Evolutionary conservation across 177 flowering plant genomes (phyloP).

Genomic region (Telopea speciosissima): DNA sequence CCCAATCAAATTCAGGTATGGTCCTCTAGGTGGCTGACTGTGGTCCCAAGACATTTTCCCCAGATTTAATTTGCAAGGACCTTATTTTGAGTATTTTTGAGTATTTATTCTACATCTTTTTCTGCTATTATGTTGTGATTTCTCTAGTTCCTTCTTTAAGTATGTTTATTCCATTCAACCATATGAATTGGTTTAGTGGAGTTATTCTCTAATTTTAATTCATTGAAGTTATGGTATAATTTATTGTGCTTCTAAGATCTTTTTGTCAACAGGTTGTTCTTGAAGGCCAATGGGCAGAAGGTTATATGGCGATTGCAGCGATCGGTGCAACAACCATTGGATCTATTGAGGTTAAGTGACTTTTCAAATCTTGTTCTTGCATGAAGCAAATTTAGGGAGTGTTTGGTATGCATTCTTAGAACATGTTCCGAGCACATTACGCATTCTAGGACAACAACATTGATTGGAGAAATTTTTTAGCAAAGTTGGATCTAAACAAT

Average conservation of each 20-base stretch:
- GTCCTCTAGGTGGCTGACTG: no score
- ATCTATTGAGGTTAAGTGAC: slow-evolving; percentile 66
- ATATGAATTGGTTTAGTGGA: not conserved
- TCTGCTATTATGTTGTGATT: not conserved
- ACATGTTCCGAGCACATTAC: no score
- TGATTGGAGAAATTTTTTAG: no score
- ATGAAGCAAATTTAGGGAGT: not conserved
- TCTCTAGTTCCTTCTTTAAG: not conserved
- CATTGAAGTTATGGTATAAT: slow-evolving; percentile 1
- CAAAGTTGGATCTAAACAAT: no score
- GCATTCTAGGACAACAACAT: no score
- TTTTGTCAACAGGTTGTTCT: slow-evolving; percentile 65
- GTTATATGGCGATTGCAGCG: slow-evolving; percentile 92
- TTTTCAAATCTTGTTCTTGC: not conserved
- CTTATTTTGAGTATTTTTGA: not conserved
- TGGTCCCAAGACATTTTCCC: no score
- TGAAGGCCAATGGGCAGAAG: slow-evolving; percentile 90
- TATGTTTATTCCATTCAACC: not conserved
- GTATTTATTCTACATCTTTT: not conserved
- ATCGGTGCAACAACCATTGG: slow-evolving; percentile 95
- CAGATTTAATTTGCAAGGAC: not conserved
- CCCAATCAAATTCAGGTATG: no score
- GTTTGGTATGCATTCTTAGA: no score
- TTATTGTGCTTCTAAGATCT: not conserved
- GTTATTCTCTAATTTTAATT: not conserved